Base-by-base conservation (phyloP, 169 alveolate genomes). In the Plasmodium fragile region DNA sequence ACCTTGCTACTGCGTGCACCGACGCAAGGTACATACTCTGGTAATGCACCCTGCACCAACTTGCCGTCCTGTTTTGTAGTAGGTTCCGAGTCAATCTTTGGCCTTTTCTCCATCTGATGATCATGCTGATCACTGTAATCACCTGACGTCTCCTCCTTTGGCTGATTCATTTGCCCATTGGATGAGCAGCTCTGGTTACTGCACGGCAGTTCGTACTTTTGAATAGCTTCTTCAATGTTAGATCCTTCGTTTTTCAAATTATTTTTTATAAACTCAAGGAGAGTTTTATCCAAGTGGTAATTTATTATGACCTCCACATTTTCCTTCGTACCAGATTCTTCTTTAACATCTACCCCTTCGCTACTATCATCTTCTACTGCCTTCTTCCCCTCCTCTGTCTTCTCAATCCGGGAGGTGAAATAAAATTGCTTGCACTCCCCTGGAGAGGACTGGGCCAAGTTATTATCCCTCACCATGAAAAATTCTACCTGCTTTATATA, bases 91-190 rank as follows among this genome's bases (percentile, higher is more conserved):
- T 32, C 25, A 22, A 49, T 49, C 43, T 85, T 85, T 18, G 80
- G 71, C 36, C 84, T 73, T n/a, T 85, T 85, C 34, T 85, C 93
- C 28, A 73, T 85, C 45, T 85, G 93, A 28, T 52, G 39, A 0
- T 34, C n/a, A 25, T 34, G 77, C 25, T 52, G 10, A 41, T 82
- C 30, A 1, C 39, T 77, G 18, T 18, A 41, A 22, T 8, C 43
- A 49, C 16, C 41, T 7, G 32, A 2, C 53, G 22, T 22, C 10
- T 45, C 59, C 45, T n/a, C 70, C n/a, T 5, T 32, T 1, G 2
- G 13, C 3, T 10, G 25, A 3, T 28, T 52, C 1, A 39, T 0
- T 22, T 13, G 32, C 6, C 45, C 65, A 28, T 4, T 32, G 13
- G 18, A 7, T 18, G 52, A 52, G 30, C 1, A 6, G 25, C 49